Evolutionary conservation across 2,329 filamentous ascomycete genomes (phyloP), one percentile per base, ranked within the genome.

Genomic region (Trichophyton schoenleinii): DNA sequence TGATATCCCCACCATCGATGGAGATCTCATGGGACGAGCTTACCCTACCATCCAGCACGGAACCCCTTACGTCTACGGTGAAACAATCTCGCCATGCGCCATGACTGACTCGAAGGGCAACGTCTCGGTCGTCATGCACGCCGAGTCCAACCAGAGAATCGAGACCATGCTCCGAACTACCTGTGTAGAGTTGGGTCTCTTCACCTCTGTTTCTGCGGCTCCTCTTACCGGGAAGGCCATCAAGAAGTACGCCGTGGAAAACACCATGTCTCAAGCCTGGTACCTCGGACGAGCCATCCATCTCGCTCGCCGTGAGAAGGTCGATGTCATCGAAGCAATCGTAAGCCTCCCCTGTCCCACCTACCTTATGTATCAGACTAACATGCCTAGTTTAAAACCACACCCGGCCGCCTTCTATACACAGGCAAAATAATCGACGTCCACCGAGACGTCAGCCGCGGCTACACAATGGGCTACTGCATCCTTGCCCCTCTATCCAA

Each of bases 381-480:
- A 38, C 9, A 13, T 6, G 18, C 15, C 49, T 61, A 69, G 68
- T 68, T 71, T 25, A 60, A 73, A 68, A 67, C 66, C 18, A 64
- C 62, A 1, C 65, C 67, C 1, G 75, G 71, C 3, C 68, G 69
- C 36, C 70, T 76, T 1, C 67, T 78, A 5, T 78, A 76, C 67
- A 76, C 74, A 48, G 75, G 75, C 34, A 78, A 78, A 64, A 74
- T 78, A 48, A 69, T 77, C 4, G 74, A 75, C 34, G 75, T 78
- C 1, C 71, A 72, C 41, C 69, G 75, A 20, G 65, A 66, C 58
- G 63, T 72, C 38, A 70, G 68, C 62, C 74, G 48, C 63, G 75
- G 68, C 67, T 77, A 73, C 70, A 77, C 65, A 65, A 76, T 71
- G 68, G 71, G 71, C 8, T 63, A 67, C 18, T 69, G 68, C 60